Evolutionary conservation across 345 rosid genomes (phyloP).

Genomic region (Citrus trifoliata): DNA sequence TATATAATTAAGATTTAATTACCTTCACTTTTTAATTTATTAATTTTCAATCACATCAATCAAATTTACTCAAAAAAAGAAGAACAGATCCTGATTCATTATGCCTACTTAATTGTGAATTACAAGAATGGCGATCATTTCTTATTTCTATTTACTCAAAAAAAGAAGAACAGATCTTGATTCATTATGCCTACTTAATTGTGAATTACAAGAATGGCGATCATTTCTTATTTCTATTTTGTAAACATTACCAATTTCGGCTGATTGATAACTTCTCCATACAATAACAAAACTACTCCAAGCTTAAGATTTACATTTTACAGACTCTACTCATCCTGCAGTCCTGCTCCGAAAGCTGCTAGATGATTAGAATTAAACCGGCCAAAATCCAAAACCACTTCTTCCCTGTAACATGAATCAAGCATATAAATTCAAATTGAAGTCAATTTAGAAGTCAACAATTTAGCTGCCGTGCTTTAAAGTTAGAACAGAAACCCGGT

Average conservation of each 20-base stretch:
- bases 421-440: neutral
- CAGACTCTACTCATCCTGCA: neutral
- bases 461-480: too few species aligned
- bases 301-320: neutral
- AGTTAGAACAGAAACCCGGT: too few species aligned
- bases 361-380: neutral
- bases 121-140: neutral
- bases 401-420: slow-evolving; percentile 26
- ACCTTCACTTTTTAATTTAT: too few species aligned
- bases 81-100: too few species aligned
- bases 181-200: too few species aligned
- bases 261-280: neutral
- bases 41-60: too few species aligned
- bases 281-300: neutral
- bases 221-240: neutral
- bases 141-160: neutral
- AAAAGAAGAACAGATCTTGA: too few species aligned
- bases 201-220: too few species aligned
- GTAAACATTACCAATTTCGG: neutral
- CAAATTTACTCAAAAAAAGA: too few species aligned
- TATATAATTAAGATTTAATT: too few species aligned
- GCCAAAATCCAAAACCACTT: slow-evolving; percentile 15
- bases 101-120: too few species aligned
- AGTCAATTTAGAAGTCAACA: neutral
- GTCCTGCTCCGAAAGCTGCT: neutral